Evolutionary conservation across 306 rosid genomes (phyloP).

Genomic region (Echinosophora koreensis): DNA sequence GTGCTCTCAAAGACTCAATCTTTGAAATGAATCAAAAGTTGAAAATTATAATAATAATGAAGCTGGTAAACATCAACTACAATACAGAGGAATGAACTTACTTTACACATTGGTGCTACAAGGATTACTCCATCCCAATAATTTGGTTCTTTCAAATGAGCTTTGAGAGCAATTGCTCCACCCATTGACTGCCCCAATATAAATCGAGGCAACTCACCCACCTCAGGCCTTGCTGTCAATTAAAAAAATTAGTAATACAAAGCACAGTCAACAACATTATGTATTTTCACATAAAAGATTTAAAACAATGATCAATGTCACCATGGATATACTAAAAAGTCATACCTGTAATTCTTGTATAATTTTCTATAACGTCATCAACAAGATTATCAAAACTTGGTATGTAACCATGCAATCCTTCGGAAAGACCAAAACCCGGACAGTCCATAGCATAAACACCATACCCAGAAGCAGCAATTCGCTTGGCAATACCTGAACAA

Average conservation of each 20-base stretch:
- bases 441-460: constrained; percentile 84
- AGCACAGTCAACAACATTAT: constrained; percentile 25
- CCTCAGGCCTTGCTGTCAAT: constrained; percentile 71
- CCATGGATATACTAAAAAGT: not conserved
- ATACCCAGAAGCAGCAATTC: constrained; percentile 81
- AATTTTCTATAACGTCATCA: constrained; percentile 76
- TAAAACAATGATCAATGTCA: constrained; percentile 5
- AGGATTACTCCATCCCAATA: constrained; percentile 88
- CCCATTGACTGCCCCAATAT: constrained; percentile 95
- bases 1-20: not conserved
- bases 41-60: constrained; percentile 25
- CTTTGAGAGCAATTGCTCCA: constrained; percentile 90
- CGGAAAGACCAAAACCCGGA: constrained; percentile 92
- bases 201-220: constrained; percentile 72
- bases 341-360: constrained; percentile 70
- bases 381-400: constrained; percentile 74
- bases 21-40: constrained; percentile 11
- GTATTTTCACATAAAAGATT: constrained; percentile 17
- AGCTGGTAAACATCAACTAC: constrained; percentile 34
- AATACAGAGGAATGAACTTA: constrained; percentile 49
- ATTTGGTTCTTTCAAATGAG: constrained; percentile 79
- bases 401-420: constrained; percentile 88
- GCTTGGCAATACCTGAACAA: constrained; percentile 76
- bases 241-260: constrained; percentile 45
- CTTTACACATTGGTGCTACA: constrained; percentile 98